These are phyloP conservation scores for Goffeauzyma gilvescens DNA, from an alignment of 768 basidiomycete genomes.

Conservation along the genomic window DNA sequence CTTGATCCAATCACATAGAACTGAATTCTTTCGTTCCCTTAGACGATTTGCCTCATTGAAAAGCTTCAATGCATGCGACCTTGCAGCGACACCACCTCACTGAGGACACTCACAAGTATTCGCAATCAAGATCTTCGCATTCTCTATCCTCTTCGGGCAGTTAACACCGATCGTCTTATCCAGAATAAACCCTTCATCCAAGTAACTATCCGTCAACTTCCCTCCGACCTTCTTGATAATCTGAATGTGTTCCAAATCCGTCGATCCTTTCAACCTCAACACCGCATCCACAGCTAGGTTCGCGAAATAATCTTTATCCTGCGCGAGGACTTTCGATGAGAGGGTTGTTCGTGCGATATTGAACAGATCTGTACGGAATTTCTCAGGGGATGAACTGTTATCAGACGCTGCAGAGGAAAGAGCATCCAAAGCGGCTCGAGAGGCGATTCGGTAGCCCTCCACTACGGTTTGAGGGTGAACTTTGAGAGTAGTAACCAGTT, in stretches of 20 bases:
- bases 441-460: constrained; percentile 88
- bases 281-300: constrained; percentile 96
- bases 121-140: constrained; percentile 86
- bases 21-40: too few relatives aligned
- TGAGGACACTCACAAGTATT: constrained; percentile 61
- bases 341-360: constrained; percentile 93
- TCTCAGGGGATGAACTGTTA: constrained; percentile 42
- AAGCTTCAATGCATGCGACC: too few relatives aligned
- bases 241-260: constrained; percentile 92
- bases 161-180: constrained; percentile 89
- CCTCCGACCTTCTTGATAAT: constrained; percentile 99
- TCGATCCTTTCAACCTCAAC: constrained; percentile 82
- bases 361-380: constrained; percentile 73
- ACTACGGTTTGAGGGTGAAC: constrained; percentile 97
- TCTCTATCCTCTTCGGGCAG: constrained; percentile 84
- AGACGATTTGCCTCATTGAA: too few relatives aligned
- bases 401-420: constrained; percentile 66
- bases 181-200: constrained; percentile 92
- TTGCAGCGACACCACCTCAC: too few relatives aligned
- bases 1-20: too few relatives aligned
- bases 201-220: constrained; percentile 91
- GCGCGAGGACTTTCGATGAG: constrained; percentile 84
- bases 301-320: constrained; percentile 95
- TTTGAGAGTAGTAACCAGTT: constrained; percentile 59
- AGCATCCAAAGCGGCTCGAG: constrained; percentile 60